Percentiles rank a stretch among this genome's conserved stretches.
These are phyloP conservation scores for Litchi chinensis DNA, from an alignment of 345 rosid species.

Conservation along the genomic window DNA sequence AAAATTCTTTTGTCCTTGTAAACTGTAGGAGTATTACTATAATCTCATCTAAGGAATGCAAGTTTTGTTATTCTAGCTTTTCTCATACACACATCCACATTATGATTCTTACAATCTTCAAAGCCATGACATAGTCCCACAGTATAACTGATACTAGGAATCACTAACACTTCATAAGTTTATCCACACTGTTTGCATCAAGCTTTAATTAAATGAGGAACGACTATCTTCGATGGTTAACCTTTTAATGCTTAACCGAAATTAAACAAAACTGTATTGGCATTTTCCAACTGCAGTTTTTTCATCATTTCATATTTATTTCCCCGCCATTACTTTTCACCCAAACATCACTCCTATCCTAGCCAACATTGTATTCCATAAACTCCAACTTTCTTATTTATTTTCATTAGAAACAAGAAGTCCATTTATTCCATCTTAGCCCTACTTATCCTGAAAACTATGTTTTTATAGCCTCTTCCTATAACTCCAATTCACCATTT, in stretches of 20 bases:
- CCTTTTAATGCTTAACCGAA: not conserved
- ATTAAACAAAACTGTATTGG: not conserved
- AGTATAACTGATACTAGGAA: not conserved
- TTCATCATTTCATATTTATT: not conserved
- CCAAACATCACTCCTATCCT: not conserved
- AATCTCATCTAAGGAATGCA: not conserved
- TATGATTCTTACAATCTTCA: not conserved
- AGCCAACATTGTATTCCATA: not conserved
- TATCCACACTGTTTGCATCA: not conserved
- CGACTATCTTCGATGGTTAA: not conserved
- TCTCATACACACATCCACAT: not conserved
- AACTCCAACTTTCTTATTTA: not conserved
- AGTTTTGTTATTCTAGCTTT: not conserved
- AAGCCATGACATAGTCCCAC: not conserved
- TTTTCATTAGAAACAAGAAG: not conserved
- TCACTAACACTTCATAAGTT: not conserved
- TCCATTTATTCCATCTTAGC: not conserved
- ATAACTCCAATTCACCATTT: not conserved
- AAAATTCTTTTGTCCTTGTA: not conserved
- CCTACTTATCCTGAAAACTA: not conserved
- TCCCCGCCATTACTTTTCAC: not conserved
- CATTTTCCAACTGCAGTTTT: not conserved
- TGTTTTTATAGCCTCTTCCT: not conserved
- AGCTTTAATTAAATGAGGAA: not conserved
- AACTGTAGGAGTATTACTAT: not conserved